phyloP scores from a whole-genome alignment of 495 filamentous ascomycete genomes.

The Saxophila tyrrhenica region DNA sequence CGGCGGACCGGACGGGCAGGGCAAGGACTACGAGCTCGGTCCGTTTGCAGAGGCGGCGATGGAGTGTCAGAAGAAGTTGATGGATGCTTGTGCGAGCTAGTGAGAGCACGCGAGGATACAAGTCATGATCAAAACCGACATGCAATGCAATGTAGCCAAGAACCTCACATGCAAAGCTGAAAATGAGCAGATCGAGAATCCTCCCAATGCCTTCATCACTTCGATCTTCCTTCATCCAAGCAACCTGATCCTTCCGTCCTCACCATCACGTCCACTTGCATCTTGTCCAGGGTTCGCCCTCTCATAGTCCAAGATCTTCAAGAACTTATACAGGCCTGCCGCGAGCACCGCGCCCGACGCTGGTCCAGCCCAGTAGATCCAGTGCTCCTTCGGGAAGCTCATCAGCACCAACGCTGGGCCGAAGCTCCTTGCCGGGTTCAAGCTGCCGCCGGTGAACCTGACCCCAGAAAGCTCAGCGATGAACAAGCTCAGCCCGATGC shows the following conservation, averaged over 20 bases:
- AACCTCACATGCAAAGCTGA: too few species aligned
- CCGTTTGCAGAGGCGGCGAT: slow-evolving; percentile 50
- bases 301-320: slow-evolving; percentile 22
- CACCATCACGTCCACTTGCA: background rate
- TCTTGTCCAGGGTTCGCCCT: slow-evolving; percentile 15
- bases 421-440: slow-evolving; percentile 21
- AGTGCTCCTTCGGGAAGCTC: slow-evolving; percentile 11
- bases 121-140: too few species aligned
- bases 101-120: too few species aligned
- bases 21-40: slow-evolving; percentile 47
- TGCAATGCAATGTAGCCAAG: too few species aligned
- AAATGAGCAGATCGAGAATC: too few species aligned
- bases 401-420: slow-evolving; percentile 15
- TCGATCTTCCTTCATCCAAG: too few species aligned
- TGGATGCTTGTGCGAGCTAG: slow-evolving; percentile 25
- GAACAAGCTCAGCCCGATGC: slow-evolving; percentile 22
- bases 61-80: slow-evolving; percentile 42
- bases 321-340: slow-evolving; percentile 18
- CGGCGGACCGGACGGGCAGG: slow-evolving; percentile 45
- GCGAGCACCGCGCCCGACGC: slow-evolving; percentile 54
- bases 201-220: too few species aligned
- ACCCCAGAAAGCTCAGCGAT: slow-evolving; percentile 19
- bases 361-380: slow-evolving; percentile 44
- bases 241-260: background rate
- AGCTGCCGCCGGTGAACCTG: slow-evolving; percentile 17